These are phyloP conservation scores for Bauhinia variegata DNA, from an alignment of 306 rosid genomes.

Conservation along the genomic window DNA sequence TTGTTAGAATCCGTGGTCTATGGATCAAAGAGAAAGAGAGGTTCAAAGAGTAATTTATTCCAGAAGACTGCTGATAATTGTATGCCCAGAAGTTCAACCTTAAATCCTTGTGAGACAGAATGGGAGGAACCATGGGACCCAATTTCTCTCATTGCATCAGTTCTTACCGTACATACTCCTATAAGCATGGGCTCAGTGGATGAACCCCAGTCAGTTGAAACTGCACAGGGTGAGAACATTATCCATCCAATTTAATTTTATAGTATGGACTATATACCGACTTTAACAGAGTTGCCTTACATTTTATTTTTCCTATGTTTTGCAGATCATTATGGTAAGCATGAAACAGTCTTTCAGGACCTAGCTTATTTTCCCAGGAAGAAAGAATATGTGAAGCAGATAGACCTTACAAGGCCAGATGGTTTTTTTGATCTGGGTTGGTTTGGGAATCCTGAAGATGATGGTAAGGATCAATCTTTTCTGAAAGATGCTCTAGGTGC, in stretches of 20 bases:
- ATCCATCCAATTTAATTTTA: neutral
- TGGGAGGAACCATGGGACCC: slow-evolving; percentile 36
- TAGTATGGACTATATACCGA: neutral
- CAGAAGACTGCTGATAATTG: slow-evolving; percentile 45
- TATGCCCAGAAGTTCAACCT: slow-evolving; percentile 38
- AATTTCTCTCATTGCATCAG: slow-evolving; percentile 49
- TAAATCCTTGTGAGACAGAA: slow-evolving; percentile 42
- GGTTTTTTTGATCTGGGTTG: slow-evolving; percentile 48
- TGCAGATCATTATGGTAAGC: slow-evolving; percentile 38
- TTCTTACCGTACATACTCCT: slow-evolving; percentile 54
- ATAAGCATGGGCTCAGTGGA: slow-evolving; percentile 61
- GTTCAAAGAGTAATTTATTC: slow-evolving; percentile 39
- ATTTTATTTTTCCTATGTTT: neutral
- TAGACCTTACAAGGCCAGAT: slow-evolving; percentile 49
- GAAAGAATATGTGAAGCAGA: slow-evolving; percentile 11
- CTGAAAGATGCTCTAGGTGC: slow-evolving; percentile 38
- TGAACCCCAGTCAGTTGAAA: slow-evolving; percentile 41
- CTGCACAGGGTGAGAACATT: slow-evolving; percentile 49
- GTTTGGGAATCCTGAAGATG: slow-evolving; percentile 37
- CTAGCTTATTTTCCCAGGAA: slow-evolving; percentile 6
- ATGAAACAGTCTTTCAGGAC: slow-evolving; percentile 40
- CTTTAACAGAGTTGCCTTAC: too few relatives aligned
- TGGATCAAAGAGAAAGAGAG: slow-evolving; percentile 35
- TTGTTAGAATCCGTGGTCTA: slow-evolving; percentile 55
- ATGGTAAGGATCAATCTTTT: slow-evolving; percentile 27